Evolutionary conservation across 1,284 basidiomycete species (phyloP), one percentile per base, ranked within the genome.

Genomic region (Neotropicomus parvogracilis): DNA sequence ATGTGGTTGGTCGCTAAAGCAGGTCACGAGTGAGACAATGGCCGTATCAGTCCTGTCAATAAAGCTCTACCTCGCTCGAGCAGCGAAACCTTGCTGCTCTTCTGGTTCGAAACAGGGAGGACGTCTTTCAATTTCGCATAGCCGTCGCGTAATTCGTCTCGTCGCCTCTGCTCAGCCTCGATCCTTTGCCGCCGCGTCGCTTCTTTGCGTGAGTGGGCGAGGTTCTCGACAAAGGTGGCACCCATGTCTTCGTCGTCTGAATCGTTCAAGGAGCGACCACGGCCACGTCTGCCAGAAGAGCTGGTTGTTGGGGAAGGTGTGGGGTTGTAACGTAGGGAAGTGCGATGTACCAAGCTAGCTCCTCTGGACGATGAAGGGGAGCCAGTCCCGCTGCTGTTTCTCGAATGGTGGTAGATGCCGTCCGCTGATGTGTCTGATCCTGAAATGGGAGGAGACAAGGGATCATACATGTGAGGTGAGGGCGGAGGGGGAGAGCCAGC

Each of bases 121-220:
- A 86, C 86, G 53, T 90, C 88, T 70, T 91, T 91, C 62, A 94
- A 74, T 61, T 86, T 82, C 31, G 86, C 83, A 68, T 93, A 94
- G 17, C 90, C 91, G 59, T 92, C 88, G 54, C 90, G 77, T 49
- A 93, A 76, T 69, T 92, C 90, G 65, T 93, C 88, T 55, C 91
- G 77, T 50, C 91, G 77, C 45, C 88, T 75, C 72, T 94, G 88
- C 65, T 88, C 85, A n/a, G 87, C 87, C 70, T 89, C 86, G 52
- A 89, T 91, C 52, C 88, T 75, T 69, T 91, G 88, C 59, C 80
- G 75, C 40, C 88, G 75, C 12, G 88, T 90, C 24, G 86, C 87
- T 70, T 91, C 88, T 65, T 89, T 90, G 58, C 86, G 74, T n/a
- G 80, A 80, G 64, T 83, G 78, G 8, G 85, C 85, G 46, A 88